These are phyloP conservation scores for Agrostemma githago DNA, from an alignment of 148 eudicot genomes.

Conservation along the genomic window DNA sequence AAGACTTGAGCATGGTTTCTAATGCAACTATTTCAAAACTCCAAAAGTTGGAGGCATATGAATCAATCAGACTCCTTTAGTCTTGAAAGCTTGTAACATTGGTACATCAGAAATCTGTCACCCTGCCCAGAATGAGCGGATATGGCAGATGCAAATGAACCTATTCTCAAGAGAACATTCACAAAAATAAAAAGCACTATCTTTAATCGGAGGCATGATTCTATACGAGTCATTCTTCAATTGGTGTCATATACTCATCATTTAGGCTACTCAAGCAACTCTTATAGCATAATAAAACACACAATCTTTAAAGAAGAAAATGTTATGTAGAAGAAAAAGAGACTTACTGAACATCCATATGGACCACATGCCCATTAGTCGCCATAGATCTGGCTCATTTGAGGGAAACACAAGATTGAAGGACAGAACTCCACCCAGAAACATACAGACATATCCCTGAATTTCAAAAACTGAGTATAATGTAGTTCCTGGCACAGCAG, in stretches of 20 bases:
- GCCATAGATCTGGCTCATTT: constrained; percentile 90
- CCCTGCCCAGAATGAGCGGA: not conserved
- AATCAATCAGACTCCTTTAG: not conserved
- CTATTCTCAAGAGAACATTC: not conserved
- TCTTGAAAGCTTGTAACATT: not conserved
- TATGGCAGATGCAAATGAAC: not conserved
- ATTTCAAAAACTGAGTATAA: constrained; percentile 80
- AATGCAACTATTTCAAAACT: not conserved
- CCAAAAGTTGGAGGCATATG: not conserved
- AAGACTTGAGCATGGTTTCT: too few relatives aligned
- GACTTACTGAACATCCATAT: constrained; percentile 99
- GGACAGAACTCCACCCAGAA: constrained; percentile 86
- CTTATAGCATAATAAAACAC: not conserved
- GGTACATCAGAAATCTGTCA: not conserved
- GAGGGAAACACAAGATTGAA: constrained; percentile 94
- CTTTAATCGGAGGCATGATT: not conserved
- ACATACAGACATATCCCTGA: constrained; percentile 75
- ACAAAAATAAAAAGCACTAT: not conserved
- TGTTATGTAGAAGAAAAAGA: not conserved
- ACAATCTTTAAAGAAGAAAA: not conserved
- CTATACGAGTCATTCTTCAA: not conserved
- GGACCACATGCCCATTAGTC: constrained; percentile 99
- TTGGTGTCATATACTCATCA: not conserved
- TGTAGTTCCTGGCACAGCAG: constrained; percentile 79
- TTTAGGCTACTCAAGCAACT: not conserved